Evolutionary conservation across 441 rosid genomes (phyloP).

Genomic region (Croton laevigatus): DNA sequence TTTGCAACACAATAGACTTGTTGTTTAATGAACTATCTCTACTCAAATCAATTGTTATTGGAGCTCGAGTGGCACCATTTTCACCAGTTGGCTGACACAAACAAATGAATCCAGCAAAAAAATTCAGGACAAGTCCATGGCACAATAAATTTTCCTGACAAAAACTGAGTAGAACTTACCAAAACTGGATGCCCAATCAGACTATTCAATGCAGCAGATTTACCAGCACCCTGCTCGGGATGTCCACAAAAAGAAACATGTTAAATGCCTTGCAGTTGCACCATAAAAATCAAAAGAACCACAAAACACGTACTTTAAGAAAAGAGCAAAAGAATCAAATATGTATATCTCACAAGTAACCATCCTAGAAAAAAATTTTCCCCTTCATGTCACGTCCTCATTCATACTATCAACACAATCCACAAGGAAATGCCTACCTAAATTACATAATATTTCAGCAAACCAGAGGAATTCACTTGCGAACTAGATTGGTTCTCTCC

Average conservation of each 20-base stretch:
- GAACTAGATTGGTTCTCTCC: too few species aligned
- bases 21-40: constrained; percentile 68
- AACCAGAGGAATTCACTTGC: too few species aligned
- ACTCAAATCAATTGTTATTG: constrained; percentile 64
- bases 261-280: background rate
- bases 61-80: constrained; percentile 98
- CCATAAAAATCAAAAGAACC: constrained; percentile 4
- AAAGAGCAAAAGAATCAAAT: background rate
- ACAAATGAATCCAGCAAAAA: constrained; percentile 8
- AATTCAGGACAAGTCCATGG: constrained; percentile 6
- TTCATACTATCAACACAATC: background rate
- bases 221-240: constrained; percentile 80
- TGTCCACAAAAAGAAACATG: constrained; percentile 15
- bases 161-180: constrained; percentile 45
- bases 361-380: background rate
- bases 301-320: background rate
- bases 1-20: constrained; percentile 69
- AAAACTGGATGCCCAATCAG: constrained; percentile 88
- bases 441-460: background rate
- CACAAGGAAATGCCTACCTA: background rate
- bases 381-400: background rate
- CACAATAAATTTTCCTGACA: constrained; percentile 14
- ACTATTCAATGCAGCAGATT: constrained; percentile 91
- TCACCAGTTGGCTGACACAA: constrained; percentile 86
- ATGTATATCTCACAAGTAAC: background rate